Evolutionary conservation across 1,139 yeast species (phyloP).

Genomic region (Diutina siamensis): DNA sequence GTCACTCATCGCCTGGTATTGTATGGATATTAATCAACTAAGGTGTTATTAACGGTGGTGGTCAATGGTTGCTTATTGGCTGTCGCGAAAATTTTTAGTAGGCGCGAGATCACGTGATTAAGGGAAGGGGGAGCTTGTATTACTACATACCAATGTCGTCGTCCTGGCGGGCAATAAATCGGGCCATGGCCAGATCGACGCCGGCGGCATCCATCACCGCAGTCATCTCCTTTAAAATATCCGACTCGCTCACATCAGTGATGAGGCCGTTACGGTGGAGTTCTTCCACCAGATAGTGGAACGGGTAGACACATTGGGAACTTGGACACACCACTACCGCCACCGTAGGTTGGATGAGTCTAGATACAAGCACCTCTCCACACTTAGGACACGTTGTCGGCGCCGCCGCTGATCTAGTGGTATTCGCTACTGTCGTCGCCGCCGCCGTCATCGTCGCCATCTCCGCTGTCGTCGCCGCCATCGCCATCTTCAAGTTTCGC

Average conservation of each 20-base stretch:
- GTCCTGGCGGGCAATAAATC: slow-evolving; percentile 15
- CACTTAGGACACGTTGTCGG: neutral
- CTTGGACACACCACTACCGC: slow-evolving; percentile 14
- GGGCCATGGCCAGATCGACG: slow-evolving; percentile 17
- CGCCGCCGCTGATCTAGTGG: too few species aligned
- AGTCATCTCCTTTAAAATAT: slow-evolving; percentile 12
- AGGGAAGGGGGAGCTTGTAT: too few species aligned
- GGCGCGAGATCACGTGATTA: neutral
- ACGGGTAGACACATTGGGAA: slow-evolving; percentile 21
- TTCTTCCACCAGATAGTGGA: slow-evolving; percentile 19
- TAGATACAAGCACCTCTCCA: neutral
- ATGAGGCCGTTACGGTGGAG: slow-evolving; percentile 10
- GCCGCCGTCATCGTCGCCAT: too few species aligned
- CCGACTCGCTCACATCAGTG: neutral
- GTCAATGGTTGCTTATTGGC: neutral
- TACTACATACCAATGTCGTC: neutral
- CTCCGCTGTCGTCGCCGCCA: too few species aligned
- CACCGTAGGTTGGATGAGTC: neutral
- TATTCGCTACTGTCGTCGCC: too few species aligned
- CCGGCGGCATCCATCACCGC: slow-evolving; percentile 16
- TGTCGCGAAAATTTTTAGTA: neutral
- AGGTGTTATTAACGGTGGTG: neutral
- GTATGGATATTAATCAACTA: too few species aligned
- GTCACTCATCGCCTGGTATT: slow-evolving; percentile 5
- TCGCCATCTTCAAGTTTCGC: neutral